These are phyloP conservation scores for Forsythia viridissima DNA, from an alignment of 257 asterid species.

Conservation along the genomic window DNA sequence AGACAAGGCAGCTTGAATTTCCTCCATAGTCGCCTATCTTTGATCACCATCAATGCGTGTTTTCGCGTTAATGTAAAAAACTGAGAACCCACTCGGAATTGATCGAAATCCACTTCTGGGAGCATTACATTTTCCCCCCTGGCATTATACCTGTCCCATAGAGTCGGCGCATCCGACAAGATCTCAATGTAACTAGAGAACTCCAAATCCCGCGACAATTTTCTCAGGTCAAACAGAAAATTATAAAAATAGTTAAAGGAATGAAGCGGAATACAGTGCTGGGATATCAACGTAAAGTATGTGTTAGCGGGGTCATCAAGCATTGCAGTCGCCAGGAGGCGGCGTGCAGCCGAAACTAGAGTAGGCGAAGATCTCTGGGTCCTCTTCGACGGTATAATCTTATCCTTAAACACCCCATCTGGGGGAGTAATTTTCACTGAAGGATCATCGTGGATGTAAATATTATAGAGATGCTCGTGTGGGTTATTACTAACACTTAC, in stretches of 20 bases:
- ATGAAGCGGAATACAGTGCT: conserved; percentile 71
- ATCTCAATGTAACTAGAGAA: conserved; percentile 72
- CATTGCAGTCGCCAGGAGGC: conserved; percentile 70
- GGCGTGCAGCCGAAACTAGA: conserved; percentile 68
- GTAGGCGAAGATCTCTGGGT: conserved; percentile 93
- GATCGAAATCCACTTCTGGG: conserved; percentile 69
- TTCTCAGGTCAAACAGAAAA: conserved; percentile 58
- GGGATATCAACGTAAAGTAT: conserved; percentile 62
- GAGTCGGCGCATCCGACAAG: conserved; percentile 38
- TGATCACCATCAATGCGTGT: conserved; percentile 72
- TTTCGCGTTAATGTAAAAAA: conserved; percentile 67
- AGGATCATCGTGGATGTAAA: conserved; percentile 87
- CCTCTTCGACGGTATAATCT: conserved; percentile 61
- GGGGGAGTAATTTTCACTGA: conserved; percentile 39
- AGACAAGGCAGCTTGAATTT: conserved; percentile 75
- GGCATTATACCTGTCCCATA: conserved; percentile 70
- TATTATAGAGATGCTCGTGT: conserved; percentile 55
- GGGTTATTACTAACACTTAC: conserved; percentile 25
- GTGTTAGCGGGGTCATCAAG: conserved; percentile 63
- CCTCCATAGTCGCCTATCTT: conserved; percentile 84
- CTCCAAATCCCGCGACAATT: conserved; percentile 49
- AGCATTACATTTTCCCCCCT: conserved; percentile 74
- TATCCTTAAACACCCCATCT: conserved; percentile 53
- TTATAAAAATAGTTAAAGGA: conserved; percentile 56
- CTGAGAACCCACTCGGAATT: conserved; percentile 82